These are phyloP conservation scores for Cladosporium sphaerospermum DNA, from an alignment of 2,329 filamentous ascomycete genomes.

Conservation along the genomic window DNA sequence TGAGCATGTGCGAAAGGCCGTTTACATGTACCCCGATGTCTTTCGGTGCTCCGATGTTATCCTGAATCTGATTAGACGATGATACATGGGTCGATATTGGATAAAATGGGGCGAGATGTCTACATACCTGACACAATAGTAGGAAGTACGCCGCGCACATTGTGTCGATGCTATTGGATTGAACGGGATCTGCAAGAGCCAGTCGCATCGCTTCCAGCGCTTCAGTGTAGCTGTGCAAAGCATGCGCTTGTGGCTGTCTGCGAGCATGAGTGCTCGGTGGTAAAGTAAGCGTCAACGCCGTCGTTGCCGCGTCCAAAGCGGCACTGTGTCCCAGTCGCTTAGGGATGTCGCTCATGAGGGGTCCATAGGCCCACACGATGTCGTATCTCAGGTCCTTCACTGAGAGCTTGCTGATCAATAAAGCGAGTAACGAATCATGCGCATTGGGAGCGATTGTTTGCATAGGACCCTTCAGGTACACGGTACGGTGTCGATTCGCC, in stretches of 20 bases:
- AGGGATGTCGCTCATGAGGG: slow-evolving; percentile 9
- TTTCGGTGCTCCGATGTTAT: neutral
- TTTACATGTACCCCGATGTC: neutral
- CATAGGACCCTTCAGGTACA: too few relatives aligned
- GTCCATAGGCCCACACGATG: slow-evolving; percentile 11
- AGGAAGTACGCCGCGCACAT: slow-evolving; percentile 3
- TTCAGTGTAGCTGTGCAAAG: neutral
- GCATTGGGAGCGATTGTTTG: neutral
- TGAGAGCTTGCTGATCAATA: slow-evolving; percentile 5
- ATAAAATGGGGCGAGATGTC: too few relatives aligned
- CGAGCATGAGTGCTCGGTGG: neutral
- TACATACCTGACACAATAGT: neutral
- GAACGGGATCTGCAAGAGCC: neutral
- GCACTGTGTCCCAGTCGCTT: slow-evolving; percentile 10
- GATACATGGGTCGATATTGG: neutral
- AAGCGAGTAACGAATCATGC: neutral
- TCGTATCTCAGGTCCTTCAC: slow-evolving; percentile 9
- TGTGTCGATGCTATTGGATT: neutral
- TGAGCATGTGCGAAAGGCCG: slow-evolving; percentile 1
- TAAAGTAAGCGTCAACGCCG: neutral
- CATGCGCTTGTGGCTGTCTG: neutral
- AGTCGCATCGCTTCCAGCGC: slow-evolving; percentile 1
- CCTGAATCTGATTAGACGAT: neutral
- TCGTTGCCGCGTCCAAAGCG: slow-evolving; percentile 12
- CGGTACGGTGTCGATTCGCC: too few relatives aligned